Evolutionary conservation across 2,329 filamentous ascomycete species (phyloP).

Genomic region (Exophiala sideris): DNA sequence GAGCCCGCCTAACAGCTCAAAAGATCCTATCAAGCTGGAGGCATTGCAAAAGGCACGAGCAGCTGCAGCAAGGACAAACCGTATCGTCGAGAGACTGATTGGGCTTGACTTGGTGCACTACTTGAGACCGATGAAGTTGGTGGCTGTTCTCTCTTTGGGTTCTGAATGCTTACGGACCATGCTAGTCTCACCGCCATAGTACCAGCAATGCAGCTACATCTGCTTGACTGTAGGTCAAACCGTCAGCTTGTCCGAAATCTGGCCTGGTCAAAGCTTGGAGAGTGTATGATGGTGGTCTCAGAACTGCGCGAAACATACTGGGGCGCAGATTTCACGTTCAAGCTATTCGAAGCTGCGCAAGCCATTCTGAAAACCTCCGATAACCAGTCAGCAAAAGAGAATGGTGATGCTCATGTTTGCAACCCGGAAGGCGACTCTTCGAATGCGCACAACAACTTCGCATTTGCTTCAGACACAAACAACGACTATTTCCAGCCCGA

Average conservation of each 20-base stretch:
- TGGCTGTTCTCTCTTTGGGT: slow-evolving; percentile 20
- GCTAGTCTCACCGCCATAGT: slow-evolving; percentile 23
- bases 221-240: slow-evolving; percentile 2
- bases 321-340: slow-evolving; percentile 11
- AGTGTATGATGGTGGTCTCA: slow-evolving; percentile 7
- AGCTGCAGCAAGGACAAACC: slow-evolving; percentile 15
- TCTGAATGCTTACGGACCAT: not conserved
- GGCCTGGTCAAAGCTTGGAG: slow-evolving; percentile 4
- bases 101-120: slow-evolving; percentile 30
- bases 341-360: slow-evolving; percentile 11
- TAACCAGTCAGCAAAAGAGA: not conserved
- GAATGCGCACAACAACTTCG: too few species aligned
- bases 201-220: slow-evolving; percentile 13
- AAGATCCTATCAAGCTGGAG: too few species aligned
- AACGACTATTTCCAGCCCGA: too few species aligned
- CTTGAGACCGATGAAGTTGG: slow-evolving; percentile 27
- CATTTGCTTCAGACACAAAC: too few species aligned
- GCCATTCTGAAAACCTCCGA: not conserved
- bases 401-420: slow-evolving; percentile 1
- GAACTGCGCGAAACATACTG: slow-evolving; percentile 17
- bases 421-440: too few species aligned
- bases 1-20: too few species aligned
- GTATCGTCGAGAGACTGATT: not conserved
- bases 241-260: not conserved
- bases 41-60: too few species aligned